phyloP scores from a whole-genome alignment of 1,139 yeast genomes.

The Saccharomycopsis hybrid region DNA sequence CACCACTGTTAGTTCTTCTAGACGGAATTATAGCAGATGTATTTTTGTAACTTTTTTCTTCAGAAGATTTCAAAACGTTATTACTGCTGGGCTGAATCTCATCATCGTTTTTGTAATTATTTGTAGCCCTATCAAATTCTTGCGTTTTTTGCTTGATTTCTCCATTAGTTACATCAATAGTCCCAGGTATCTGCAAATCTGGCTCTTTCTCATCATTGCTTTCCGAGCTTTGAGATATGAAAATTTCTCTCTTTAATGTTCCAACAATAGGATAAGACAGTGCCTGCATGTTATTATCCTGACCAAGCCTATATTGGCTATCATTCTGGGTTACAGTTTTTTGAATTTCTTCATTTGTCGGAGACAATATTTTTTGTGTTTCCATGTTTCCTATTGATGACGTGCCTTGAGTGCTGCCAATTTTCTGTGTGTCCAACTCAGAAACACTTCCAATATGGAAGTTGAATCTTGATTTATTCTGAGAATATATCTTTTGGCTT shows the following conservation, averaged over 20 bases:
- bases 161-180: constrained; percentile 7
- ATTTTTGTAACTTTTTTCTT: background rate
- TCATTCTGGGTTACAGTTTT: too few species aligned
- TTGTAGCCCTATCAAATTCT: too few species aligned
- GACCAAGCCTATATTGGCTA: too few species aligned
- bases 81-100: background rate
- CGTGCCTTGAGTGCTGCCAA: background rate
- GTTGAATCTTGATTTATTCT: background rate
- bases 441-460: background rate
- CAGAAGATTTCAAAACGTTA: background rate
- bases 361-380: background rate
- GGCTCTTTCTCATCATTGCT: constrained; percentile 6
- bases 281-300: too few species aligned
- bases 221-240: constrained; percentile 11
- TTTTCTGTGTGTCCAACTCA: background rate
- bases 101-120: background rate
- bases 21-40: too few species aligned
- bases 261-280: background rate
- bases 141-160: background rate
- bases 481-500: background rate
- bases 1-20: too few species aligned
- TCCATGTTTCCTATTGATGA: background rate
- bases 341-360: too few species aligned
- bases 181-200: constrained; percentile 18
- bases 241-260: constrained; percentile 4